Evolutionary conservation across 2,329 filamentous ascomycete genomes (phyloP).

Genomic region (Colletotrichum liriopes): DNA sequence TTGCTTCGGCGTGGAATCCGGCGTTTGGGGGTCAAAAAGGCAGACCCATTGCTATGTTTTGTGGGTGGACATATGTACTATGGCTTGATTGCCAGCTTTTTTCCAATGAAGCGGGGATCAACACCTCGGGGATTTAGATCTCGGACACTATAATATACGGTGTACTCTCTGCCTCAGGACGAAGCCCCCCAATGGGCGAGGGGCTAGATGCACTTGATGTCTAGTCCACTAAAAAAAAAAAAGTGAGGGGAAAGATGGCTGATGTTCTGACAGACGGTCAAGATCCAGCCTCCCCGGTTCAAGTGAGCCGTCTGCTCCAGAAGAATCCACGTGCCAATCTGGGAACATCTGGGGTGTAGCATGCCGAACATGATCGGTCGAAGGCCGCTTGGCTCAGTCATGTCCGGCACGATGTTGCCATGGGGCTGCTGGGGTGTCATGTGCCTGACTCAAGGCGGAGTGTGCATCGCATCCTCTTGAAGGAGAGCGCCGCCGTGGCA

Average conservation of each 20-base stretch:
- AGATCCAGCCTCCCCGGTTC: not conserved
- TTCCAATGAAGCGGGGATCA: not conserved
- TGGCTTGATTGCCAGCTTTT: not conserved
- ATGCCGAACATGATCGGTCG: not conserved
- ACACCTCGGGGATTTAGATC: not conserved
- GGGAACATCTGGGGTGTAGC: not conserved
- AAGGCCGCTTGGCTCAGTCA: not conserved
- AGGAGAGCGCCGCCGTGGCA: conserved; percentile 8
- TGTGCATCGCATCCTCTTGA: not conserved
- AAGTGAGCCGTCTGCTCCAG: not conserved
- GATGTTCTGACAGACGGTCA: not conserved
- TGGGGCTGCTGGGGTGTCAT: conserved; percentile 14
- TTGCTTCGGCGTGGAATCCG: not conserved
- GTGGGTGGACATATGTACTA: not conserved
- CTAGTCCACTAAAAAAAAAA: not conserved
- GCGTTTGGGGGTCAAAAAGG: conserved; percentile 22
- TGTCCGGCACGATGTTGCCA: conserved; percentile 9
- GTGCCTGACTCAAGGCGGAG: conserved; percentile 10
- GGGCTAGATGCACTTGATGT: not conserved
- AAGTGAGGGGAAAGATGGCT: not conserved
- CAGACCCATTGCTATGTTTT: conserved; percentile 2
- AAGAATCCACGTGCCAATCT: conserved; percentile 11
- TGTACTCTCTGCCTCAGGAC: not conserved
- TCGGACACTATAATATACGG: not conserved
- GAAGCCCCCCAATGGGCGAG: not conserved